Percentiles rank a stretch among this genome's conserved stretches.
phyloP scores from a whole-genome alignment of 2,329 filamentous ascomycete species.

The Chaetomium sp. region DNA sequence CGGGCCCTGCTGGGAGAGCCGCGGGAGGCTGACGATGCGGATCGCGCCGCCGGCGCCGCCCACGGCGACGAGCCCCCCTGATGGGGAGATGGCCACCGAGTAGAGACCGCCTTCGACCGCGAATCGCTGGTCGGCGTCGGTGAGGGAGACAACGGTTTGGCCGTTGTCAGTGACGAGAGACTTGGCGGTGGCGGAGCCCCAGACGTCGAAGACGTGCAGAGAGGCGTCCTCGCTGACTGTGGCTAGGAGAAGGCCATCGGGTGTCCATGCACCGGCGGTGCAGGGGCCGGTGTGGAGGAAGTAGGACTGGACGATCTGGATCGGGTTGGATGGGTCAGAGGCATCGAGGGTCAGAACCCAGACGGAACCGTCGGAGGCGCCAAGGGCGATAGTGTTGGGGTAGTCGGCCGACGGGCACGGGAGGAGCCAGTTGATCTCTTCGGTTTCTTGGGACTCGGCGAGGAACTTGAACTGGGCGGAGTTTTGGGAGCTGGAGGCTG shows the following conservation, averaged over 20 bases:
- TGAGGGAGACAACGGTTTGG: slow-evolving; percentile 73
- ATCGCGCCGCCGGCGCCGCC: slow-evolving; percentile 87
- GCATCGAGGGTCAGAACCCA: slow-evolving; percentile 92
- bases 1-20: slow-evolving; percentile 45
- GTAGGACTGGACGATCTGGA: slow-evolving; percentile 87
- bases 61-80: slow-evolving; percentile 76
- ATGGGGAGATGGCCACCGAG: slow-evolving; percentile 80
- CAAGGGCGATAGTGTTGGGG: slow-evolving; percentile 82
- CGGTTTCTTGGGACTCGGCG: slow-evolving; percentile 82
- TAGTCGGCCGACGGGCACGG: slow-evolving; percentile 71
- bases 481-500: slow-evolving; percentile 49
- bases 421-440: slow-evolving; percentile 90
- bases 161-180: slow-evolving; percentile 55
- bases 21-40: slow-evolving; percentile 80
- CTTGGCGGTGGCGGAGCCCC: slow-evolving; percentile 70
- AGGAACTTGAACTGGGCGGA: slow-evolving; percentile 60
- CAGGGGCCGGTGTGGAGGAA: slow-evolving; percentile 85
- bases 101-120: slow-evolving; percentile 88
- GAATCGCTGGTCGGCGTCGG: slow-evolving; percentile 83
- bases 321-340: slow-evolving; percentile 57
- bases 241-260: slow-evolving; percentile 81
- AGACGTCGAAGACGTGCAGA: slow-evolving; percentile 91
- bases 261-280: slow-evolving; percentile 88
- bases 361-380: slow-evolving; percentile 86
- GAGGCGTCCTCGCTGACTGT: slow-evolving; percentile 88